These are phyloP conservation scores for Phytophthora litchii DNA, from an alignment of 352 stramenopile species.

Conservation along the genomic window DNA sequence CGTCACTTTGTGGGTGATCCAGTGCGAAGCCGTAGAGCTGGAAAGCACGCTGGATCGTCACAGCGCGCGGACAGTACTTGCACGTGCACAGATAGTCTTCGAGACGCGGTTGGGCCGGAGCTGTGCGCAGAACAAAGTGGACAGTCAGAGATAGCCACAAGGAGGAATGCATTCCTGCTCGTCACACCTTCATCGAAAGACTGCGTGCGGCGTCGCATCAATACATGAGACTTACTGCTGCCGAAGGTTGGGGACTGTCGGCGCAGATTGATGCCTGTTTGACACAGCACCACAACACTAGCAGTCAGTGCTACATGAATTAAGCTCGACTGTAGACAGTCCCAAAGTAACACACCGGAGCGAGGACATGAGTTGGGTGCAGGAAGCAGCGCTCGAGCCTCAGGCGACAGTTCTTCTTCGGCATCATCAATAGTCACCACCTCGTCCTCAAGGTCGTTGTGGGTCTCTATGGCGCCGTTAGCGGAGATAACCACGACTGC, in stretches of 20 bases:
- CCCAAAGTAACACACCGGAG: slow-evolving; percentile 19
- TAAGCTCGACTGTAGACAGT: background rate
- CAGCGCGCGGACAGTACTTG: slow-evolving; percentile 59
- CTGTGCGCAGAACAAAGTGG: slow-evolving; percentile 11
- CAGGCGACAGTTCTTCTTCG: slow-evolving; percentile 13
- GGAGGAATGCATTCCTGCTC: background rate
- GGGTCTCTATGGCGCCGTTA: slow-evolving; percentile 28
- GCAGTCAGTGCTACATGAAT: background rate
- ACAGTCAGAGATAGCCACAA: background rate
- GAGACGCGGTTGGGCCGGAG: slow-evolving; percentile 19
- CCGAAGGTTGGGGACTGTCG: slow-evolving; percentile 33
- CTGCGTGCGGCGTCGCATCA: slow-evolving; percentile 23
- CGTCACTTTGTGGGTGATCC: slow-evolving; percentile 36
- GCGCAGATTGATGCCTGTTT: slow-evolving; percentile 34
- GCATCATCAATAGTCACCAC: slow-evolving; percentile 2
- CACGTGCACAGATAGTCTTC: slow-evolving; percentile 72
- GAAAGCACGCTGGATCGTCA: slow-evolving; percentile 54
- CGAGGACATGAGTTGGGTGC: slow-evolving; percentile 39
- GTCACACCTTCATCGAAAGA: slow-evolving; percentile 28
- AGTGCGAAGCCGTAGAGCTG: slow-evolving; percentile 46
- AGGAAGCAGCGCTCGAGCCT: slow-evolving; percentile 31
- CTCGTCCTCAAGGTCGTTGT: slow-evolving; percentile 17
- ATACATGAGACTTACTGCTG: slow-evolving; percentile 23
- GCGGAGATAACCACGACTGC: slow-evolving; percentile 29
- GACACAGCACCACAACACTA: background rate